phyloP scores from a whole-genome alignment of 2,329 filamentous ascomycete species.

The Colletotrichum tropicicola region DNA sequence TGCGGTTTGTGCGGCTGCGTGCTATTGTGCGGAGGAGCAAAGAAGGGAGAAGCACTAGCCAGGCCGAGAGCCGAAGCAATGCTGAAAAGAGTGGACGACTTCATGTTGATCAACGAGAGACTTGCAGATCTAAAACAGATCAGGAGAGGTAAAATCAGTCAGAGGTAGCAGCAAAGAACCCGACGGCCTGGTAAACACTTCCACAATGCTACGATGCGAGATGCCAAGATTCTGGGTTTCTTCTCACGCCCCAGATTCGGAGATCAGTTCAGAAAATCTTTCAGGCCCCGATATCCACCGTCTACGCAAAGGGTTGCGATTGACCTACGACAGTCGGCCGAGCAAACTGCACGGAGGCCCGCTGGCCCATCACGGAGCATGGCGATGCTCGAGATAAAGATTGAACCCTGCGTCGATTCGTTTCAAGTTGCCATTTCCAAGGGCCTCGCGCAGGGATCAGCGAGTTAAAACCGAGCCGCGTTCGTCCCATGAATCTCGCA shows the following conservation, averaged over 20 bases:
- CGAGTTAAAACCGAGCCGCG: neutral
- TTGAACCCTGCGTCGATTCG: neutral
- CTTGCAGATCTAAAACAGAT: neutral
- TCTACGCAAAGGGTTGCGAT: neutral
- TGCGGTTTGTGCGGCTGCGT: neutral
- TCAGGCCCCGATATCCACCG: neutral
- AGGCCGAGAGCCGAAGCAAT: neutral
- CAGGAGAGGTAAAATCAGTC: neutral
- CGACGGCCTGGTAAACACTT: neutral
- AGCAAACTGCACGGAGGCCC: neutral
- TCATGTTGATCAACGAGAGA: conserved; percentile 10
- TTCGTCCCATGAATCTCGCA: conserved; percentile 12
- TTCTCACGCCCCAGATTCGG: neutral
- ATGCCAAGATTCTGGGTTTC: neutral
- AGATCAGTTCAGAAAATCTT: neutral
- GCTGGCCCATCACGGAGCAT: neutral
- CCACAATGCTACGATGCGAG: neutral
- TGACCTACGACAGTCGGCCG: neutral
- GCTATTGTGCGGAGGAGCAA: neutral
- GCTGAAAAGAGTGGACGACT: conserved; percentile 12
- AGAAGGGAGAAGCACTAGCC: neutral
- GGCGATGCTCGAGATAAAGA: conserved; percentile 14
- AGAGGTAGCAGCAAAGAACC: neutral
- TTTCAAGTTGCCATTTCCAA: neutral
- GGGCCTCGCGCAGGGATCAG: neutral